Conservation (phyloP, 352 stramenopile species). For the Pythium oligandrum region DNA sequence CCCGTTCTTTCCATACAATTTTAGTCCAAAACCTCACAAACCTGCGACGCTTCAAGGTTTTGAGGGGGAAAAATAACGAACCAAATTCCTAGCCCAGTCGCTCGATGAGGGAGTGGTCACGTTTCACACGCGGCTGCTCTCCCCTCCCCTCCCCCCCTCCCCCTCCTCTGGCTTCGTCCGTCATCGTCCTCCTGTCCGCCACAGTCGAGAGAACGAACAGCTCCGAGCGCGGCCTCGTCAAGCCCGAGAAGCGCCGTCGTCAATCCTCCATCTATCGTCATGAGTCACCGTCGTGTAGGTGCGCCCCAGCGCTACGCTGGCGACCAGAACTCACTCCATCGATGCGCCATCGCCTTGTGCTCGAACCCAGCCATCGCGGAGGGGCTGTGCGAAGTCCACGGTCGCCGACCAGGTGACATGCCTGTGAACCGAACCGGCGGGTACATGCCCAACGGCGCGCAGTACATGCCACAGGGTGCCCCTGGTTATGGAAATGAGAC, state of each 20-base stretch:
- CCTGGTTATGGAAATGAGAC: conserved; percentile 25
- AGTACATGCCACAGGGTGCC: conserved; percentile 12
- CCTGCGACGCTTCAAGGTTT: too few species aligned
- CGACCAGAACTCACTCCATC: conserved; percentile 60
- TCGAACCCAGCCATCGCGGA: conserved; percentile 71
- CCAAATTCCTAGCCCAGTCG: too few species aligned
- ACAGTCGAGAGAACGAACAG: too few species aligned
- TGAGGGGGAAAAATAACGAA: too few species aligned
- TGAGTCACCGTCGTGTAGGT: conserved; percentile 19
- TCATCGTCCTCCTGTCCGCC: conserved; percentile 2
- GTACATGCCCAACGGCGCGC: conserved; percentile 7
- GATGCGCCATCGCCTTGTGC: conserved; percentile 73
- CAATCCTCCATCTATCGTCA: conserved; percentile 6
- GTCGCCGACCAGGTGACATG: background rate
- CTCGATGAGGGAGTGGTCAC: too few species aligned
- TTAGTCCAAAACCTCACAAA: too few species aligned
- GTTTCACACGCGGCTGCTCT: background rate
- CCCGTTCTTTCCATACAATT: too few species aligned
- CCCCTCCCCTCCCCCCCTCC: background rate
- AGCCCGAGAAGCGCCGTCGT: too few species aligned
- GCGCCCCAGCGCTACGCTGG: conserved; percentile 11
- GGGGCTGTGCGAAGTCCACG: conserved; percentile 70
- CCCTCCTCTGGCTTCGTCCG: conserved; percentile 7
- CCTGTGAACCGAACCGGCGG: conserved; percentile 12
- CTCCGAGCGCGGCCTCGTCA: too few species aligned